Conservation (phyloP, 306 rosid genomes). For the Styphnolobium japonicum region DNA sequence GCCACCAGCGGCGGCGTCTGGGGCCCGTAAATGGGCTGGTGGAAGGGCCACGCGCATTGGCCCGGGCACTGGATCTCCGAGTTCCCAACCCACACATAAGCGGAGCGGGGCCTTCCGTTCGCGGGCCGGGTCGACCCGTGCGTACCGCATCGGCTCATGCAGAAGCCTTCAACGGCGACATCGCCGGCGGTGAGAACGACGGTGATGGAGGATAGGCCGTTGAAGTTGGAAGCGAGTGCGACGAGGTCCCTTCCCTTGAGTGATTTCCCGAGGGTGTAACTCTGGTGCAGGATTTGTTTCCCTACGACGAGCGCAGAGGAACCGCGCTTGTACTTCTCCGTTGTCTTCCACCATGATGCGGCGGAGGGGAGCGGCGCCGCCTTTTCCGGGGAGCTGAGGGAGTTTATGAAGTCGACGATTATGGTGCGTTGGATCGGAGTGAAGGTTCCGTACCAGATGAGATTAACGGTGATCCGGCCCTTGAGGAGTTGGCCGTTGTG, state of each 20-base stretch:
- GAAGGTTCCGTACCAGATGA: conserved; percentile 82
- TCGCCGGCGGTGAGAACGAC: conserved; percentile 73
- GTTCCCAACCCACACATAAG: conserved; percentile 88
- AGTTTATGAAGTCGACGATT: conserved; percentile 69
- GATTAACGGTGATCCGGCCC: conserved; percentile 73
- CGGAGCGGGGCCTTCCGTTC: conserved; percentile 27
- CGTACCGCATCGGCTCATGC: conserved; percentile 70
- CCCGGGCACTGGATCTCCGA: conserved; percentile 87
- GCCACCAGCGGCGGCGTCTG: conserved; percentile 80
- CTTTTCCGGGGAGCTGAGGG: conserved; percentile 33
- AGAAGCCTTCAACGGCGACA: conserved; percentile 75
- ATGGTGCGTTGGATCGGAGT: conserved; percentile 76
- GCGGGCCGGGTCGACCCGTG: conserved; percentile 47
- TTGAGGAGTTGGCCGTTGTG: conserved; percentile 87
- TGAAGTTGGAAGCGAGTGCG: conserved; percentile 48
- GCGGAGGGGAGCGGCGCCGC: conserved; percentile 47
- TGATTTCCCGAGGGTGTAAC: conserved; percentile 60
- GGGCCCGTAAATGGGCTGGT: conserved; percentile 89
- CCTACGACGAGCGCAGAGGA: conserved; percentile 63
- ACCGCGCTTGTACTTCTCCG: conserved; percentile 66
- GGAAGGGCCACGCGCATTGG: conserved; percentile 95
- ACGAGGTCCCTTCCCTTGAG: conserved; percentile 40
- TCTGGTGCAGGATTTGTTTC: conserved; percentile 59
- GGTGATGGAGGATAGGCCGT: conserved; percentile 45
- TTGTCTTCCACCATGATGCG: conserved; percentile 83